Evolutionary conservation across 2,329 filamentous ascomycete species (phyloP), one percentile per base, ranked within the genome.

Genomic region (Tolypocladium ophioglossoides): DNA sequence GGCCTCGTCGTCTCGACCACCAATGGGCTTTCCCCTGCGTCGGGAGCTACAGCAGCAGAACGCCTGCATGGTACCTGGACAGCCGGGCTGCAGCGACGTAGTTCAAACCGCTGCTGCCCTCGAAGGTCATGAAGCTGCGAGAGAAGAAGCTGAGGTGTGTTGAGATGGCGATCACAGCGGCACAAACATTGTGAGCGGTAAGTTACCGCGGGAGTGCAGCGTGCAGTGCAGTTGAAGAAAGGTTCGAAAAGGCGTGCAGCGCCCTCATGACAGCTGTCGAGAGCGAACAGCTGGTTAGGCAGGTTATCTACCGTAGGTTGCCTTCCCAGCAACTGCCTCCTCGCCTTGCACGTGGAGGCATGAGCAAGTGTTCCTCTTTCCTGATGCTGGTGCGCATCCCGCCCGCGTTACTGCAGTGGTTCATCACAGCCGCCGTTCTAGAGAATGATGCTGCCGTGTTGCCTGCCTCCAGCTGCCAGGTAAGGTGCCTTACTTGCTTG

Each of bases 11-110:
- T 51, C 18, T 32, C 12, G 30, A n/a, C 4, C 20, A 30, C 27
- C 3, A 16, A 22, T 34, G 6, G n/a, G 44, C 37, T 52, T 52
- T 1, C 6, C 18, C 12, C 30, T 49, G 27, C 56, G 58, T 47
- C 50, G 57, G 37, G 54, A 52, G 40, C 59, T 56, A 52, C 61
- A 64, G 49, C 66, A 68, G 52, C 61, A 66, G 14, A 63, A 37
- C 6, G 60, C 56, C 47, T 54, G 48, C 58, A 65, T 62, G 11
- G 22, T 46, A 18, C 22, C 6, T 18, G 11, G 30, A 16, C 41
- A 51, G 18, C 18, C 41, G 27, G 18, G 44, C 27, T 20, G 27
- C 11, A 27, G 27, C 44, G 44, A 48, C 9, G 44, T 20, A 27
- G 44, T 16, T 32, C 24, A 47, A 14, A 16, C 34, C 34, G 10